phyloP scores from a whole-genome alignment of 2,329 filamentous ascomycete species.

The Colletotrichum sp. region DNA sequence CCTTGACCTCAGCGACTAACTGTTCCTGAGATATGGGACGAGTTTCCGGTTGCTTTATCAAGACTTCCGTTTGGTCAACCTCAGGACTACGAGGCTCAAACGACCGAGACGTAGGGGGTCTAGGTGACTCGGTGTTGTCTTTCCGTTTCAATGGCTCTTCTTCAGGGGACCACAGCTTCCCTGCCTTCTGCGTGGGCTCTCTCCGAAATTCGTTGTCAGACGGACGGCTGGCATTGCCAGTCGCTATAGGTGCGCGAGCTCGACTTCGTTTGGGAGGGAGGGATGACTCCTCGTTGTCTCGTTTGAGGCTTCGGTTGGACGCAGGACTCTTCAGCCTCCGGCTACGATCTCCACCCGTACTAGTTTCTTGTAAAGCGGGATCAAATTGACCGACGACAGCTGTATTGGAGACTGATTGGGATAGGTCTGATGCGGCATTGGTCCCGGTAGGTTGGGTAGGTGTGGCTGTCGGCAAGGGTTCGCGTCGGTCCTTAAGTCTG shows the following conservation, averaged over 20 bases:
- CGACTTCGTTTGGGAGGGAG: neutral
- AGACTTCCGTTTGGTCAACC: neutral
- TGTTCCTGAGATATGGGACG: conserved; percentile 78
- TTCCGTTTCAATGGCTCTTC: neutral
- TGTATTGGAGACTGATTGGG: too few relatives aligned
- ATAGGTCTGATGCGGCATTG: too few relatives aligned
- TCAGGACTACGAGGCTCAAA: fast-evolving
- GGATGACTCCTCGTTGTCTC: fast-evolving
- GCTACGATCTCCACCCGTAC: too few relatives aligned
- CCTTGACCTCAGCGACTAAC: conserved; percentile 80
- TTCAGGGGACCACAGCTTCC: neutral
- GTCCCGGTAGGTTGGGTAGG: too few relatives aligned
- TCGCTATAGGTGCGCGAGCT: neutral
- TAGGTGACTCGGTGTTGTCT: neutral
- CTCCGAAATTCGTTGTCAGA: neutral
- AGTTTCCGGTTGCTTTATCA: conserved; percentile 61
- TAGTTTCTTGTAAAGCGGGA: too few relatives aligned
- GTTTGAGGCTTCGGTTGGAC: neutral
- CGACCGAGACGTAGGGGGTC: fast-evolving
- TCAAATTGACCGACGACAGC: too few relatives aligned
- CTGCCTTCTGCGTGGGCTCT: neutral
- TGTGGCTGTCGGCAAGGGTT: too few relatives aligned
- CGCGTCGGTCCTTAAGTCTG: too few relatives aligned
- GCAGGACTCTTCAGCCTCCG: neutral
- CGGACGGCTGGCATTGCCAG: fast-evolving